Conservation (phyloP, 1,139 yeast genomes). For the Saccharomyces hybrid region DNA sequence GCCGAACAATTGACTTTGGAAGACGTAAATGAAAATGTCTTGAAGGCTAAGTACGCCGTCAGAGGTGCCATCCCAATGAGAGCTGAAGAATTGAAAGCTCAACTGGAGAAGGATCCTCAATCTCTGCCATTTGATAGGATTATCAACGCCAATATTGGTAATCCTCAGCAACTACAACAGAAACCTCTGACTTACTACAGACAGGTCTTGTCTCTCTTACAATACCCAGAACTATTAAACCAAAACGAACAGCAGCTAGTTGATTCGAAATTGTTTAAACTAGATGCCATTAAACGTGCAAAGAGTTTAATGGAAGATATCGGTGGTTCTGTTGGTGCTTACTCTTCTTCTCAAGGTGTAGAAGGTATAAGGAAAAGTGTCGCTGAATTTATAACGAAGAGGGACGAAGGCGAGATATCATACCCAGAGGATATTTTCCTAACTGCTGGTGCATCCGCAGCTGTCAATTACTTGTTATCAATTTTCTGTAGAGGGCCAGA, state of each 20-base stretch:
- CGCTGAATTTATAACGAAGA: conserved; percentile 63
- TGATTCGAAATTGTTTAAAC: conserved; percentile 42
- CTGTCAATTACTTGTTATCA: conserved; percentile 69
- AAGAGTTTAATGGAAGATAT: conserved; percentile 47
- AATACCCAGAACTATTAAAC: conserved; percentile 52
- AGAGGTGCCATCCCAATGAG: conserved; percentile 88
- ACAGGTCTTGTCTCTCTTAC: conserved; percentile 77
- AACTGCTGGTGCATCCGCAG: conserved; percentile 91
- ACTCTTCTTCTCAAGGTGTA: conserved; percentile 88
- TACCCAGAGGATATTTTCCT: conserved; percentile 67
- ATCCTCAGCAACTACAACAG: conserved; percentile 94
- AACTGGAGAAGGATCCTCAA: conserved; percentile 44
- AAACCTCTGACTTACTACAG: conserved; percentile 92
- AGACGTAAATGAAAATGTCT: conserved; percentile 65
- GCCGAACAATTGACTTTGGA: conserved; percentile 33
- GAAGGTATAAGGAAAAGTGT: conserved; percentile 61
- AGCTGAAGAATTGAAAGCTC: conserved; percentile 72
- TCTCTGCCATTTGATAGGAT: conserved; percentile 71
- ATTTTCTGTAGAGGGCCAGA: conserved; percentile 57
- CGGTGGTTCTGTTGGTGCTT: conserved; percentile 82
- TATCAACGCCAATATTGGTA: conserved; percentile 88
- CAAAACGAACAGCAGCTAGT: conserved; percentile 14
- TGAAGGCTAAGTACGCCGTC: conserved; percentile 89
- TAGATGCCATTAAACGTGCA: conserved; percentile 72
- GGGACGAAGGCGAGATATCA: conserved; percentile 62